Evolutionary conservation across 2,329 filamentous ascomycete species (phyloP).

Genomic region (Xylaria digitata): DNA sequence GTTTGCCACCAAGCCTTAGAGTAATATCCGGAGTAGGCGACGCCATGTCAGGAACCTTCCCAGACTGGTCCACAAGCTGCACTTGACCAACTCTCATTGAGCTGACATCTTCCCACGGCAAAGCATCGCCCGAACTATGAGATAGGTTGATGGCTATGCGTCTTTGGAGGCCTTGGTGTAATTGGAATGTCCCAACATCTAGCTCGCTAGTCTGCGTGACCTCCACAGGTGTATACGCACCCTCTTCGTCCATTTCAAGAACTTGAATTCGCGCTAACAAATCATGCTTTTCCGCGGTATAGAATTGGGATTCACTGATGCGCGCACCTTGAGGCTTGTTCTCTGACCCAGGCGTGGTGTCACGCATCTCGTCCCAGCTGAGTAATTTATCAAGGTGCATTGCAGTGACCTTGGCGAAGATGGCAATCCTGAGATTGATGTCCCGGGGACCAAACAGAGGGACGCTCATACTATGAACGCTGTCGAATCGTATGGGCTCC

Average conservation of each 20-base stretch:
- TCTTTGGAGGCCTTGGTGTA: constrained; percentile 93
- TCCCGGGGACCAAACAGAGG: constrained; percentile 80
- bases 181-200: constrained; percentile 90
- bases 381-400: constrained; percentile 98
- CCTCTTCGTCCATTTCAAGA: constrained; percentile 89
- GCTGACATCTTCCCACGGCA: constrained; percentile 89
- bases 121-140: constrained; percentile 86
- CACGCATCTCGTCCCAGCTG: constrained; percentile 99
- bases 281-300: constrained; percentile 92
- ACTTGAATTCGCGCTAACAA: constrained; percentile 89
- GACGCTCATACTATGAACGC: constrained; percentile 97
- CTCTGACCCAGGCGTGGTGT: constrained; percentile 72
- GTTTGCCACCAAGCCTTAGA: constrained; percentile 80
- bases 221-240: constrained; percentile 91
- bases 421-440: constrained; percentile 83
- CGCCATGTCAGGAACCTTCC: constrained; percentile 84
- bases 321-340: constrained; percentile 69
- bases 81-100: constrained; percentile 83
- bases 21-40: constrained; percentile 77
- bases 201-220: constrained; percentile 86
- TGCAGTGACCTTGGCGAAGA: constrained; percentile 88
- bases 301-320: constrained; percentile 92
- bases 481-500: constrained; percentile 91
- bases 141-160: constrained; percentile 89
- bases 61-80: constrained; percentile 83